A percentile compares a stretch with the other conserved stretches of the same genome.
These are phyloP conservation scores for Paramecium sonneborni DNA, from an alignment of 73 alveolate species.

Conservation along the genomic window DNA sequence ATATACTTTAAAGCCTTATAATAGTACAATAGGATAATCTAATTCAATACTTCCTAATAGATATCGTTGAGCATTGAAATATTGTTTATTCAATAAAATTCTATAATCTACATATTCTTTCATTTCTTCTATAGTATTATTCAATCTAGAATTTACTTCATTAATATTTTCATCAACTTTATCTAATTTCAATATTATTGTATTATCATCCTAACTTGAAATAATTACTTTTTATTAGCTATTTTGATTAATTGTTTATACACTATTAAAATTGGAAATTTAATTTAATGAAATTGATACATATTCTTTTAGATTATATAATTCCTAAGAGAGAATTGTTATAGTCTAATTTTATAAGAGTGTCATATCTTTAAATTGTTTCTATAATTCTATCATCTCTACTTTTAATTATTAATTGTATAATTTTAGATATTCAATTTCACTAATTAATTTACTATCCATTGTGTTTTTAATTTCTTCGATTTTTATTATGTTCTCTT, in stretches of 20 bases:
- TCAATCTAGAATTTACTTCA: background rate
- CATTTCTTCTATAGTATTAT: background rate
- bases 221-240: background rate
- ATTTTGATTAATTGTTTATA: background rate
- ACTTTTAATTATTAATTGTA: background rate
- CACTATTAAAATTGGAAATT: background rate
- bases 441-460: background rate
- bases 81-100: background rate
- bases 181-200: background rate
- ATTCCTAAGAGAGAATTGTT: background rate
- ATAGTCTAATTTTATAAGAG: background rate
- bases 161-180: background rate
- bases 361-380: background rate
- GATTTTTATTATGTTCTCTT: background rate
- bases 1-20: background rate
- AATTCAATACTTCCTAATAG: background rate
- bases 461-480: background rate
- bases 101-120: background rate
- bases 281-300: background rate
- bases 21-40: background rate
- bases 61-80: background rate
- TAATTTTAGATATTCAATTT: background rate
- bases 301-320: background rate
- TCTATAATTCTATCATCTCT: background rate
- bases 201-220: background rate